A percentile compares a stretch with the other conserved stretches of the same genome.
These are phyloP conservation scores for Purshia tridentata DNA, from an alignment of 306 rosid genomes.

Conservation along the genomic window DNA sequence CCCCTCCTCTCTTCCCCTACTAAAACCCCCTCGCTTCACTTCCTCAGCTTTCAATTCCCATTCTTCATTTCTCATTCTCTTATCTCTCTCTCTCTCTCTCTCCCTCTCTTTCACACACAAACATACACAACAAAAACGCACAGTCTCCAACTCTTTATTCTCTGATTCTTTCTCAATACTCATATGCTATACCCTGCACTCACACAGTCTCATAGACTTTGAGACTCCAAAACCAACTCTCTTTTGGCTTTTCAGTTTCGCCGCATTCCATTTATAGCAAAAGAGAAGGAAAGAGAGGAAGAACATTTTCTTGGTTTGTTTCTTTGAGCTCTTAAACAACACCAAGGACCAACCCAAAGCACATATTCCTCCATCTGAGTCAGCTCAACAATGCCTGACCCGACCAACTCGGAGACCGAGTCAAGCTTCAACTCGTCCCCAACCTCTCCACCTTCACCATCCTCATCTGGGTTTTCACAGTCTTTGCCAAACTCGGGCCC, in stretches of 20 bases:
- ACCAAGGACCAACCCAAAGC: background rate
- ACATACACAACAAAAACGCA: conserved; percentile 8
- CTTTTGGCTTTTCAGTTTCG: background rate
- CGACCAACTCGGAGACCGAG: conserved; percentile 37
- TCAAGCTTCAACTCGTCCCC: conserved; percentile 29
- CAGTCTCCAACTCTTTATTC: background rate
- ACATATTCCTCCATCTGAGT: background rate
- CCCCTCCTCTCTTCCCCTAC: background rate
- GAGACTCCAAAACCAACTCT: background rate
- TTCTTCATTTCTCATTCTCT: background rate
- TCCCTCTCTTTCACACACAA: background rate
- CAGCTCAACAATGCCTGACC: conserved; percentile 44
- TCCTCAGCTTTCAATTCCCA: background rate
- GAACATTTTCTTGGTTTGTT: background rate
- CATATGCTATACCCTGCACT: background rate
- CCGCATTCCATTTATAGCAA: background rate
- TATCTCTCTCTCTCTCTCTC: background rate
- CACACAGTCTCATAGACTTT: background rate
- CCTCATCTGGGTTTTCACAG: conserved; percentile 26
- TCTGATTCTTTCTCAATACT: background rate
- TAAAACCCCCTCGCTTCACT: conserved; percentile 29
- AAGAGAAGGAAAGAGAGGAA: background rate
- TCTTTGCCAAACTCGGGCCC: background rate
- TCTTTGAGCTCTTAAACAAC: background rate
- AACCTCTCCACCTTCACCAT: conserved; percentile 17